Percentiles rank a stretch among this genome's conserved stretches.
Conservation (phyloP, 148 eudicot species). For the Heliosperma pusillum region DNA sequence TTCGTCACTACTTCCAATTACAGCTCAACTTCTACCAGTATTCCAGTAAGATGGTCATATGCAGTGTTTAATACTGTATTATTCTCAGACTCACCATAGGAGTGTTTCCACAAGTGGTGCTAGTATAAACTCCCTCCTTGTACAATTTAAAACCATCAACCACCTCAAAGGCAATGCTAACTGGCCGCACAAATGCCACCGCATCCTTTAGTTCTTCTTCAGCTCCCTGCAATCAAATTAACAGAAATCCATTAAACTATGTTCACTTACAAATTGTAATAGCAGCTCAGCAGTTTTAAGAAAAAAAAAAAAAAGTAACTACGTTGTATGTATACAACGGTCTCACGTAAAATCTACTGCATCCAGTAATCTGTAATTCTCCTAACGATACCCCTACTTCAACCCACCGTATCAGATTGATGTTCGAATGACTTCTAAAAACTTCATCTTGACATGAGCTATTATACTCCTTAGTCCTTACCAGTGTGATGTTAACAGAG, state of each 20-base stretch:
- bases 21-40: neutral
- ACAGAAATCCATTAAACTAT: conserved; percentile 4
- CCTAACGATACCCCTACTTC: neutral
- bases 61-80: too few species aligned
- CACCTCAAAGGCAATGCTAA: conserved; percentile 96
- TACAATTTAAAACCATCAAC: conserved; percentile 59
- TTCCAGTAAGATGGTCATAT: neutral
- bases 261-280: neutral
- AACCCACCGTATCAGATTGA: neutral
- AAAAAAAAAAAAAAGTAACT: neutral
- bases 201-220: conserved; percentile 97
- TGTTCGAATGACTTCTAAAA: neutral
- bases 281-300: neutral
- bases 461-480: conserved; percentile 30
- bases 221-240: conserved; percentile 58
- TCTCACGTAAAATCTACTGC: neutral
- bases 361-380: neutral
- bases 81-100: conserved; percentile 60
- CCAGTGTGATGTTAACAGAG: conserved; percentile 87
- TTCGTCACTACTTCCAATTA: neutral
- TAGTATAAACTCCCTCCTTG: conserved; percentile 81
- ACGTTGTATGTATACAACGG: neutral
- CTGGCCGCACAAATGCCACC: conserved; percentile 81
- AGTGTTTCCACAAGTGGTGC: conserved; percentile 67
- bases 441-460: neutral